phyloP scores from a whole-genome alignment of 2,329 filamentous ascomycete genomes.

The Atkinsonella texensis region DNA sequence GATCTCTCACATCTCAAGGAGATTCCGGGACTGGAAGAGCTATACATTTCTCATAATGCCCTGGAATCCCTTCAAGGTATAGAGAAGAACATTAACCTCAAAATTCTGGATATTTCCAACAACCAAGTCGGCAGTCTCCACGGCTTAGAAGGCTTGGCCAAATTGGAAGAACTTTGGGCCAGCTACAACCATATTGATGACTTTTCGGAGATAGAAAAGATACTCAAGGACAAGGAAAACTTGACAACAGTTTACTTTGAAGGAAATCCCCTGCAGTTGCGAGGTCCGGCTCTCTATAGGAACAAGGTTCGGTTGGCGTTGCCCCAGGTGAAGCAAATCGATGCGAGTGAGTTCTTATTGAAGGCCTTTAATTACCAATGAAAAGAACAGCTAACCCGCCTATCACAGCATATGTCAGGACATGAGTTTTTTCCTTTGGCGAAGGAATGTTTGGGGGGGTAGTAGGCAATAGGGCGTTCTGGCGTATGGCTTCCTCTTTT shows the following conservation, averaged over 20 bases:
- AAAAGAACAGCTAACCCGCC: not conserved
- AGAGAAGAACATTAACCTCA: conserved; percentile 52
- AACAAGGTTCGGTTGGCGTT: conserved; percentile 86
- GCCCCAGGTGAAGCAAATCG: conserved; percentile 84
- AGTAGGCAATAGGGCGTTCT: not conserved
- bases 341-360: conserved; percentile 69
- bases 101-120: conserved; percentile 77
- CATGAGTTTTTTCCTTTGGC: not conserved
- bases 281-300: conserved; percentile 71
- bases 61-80: conserved; percentile 67
- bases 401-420: conserved; percentile 8
- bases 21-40: conserved; percentile 69
- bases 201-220: conserved; percentile 71
- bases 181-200: conserved; percentile 74
- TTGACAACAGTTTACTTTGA: conserved; percentile 93
- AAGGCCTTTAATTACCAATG: not conserved
- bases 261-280: conserved; percentile 77
- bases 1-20: conserved; percentile 64
- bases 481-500: not conserved
- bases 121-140: conserved; percentile 69
- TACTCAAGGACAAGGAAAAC: conserved; percentile 65
- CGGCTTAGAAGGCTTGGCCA: conserved; percentile 54
- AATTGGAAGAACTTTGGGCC: conserved; percentile 88
- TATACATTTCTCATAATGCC: conserved; percentile 95
- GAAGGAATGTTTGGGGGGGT: not conserved